Conservation (phyloP, 2,329 filamentous ascomycete genomes). For the Xylaria sp. region DNA sequence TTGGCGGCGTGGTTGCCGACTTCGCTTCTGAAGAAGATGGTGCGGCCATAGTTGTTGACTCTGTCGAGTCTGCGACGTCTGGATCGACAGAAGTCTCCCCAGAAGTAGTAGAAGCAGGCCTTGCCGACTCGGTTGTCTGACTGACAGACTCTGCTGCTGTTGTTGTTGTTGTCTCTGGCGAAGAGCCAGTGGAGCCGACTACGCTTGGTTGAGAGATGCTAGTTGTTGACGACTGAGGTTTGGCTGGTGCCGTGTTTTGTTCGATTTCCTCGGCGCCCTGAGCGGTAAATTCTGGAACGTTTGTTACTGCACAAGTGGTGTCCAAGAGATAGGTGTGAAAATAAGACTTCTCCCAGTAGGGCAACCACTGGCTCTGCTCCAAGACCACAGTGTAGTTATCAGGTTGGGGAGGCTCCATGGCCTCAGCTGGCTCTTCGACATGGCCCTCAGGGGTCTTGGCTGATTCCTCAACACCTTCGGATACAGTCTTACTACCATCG, state of each 20-base stretch:
- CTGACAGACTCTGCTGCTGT: slow-evolving; percentile 20
- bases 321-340: slow-evolving; percentile 27
- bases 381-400: slow-evolving; percentile 22
- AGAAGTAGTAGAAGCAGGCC: slow-evolving; percentile 13
- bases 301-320: slow-evolving; percentile 19
- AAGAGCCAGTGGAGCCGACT: slow-evolving; percentile 14
- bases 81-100: slow-evolving; percentile 14
- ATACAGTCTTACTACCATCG: slow-evolving; percentile 35
- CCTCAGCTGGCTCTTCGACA: slow-evolving; percentile 23
- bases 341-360: slow-evolving; percentile 35
- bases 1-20: slow-evolving; percentile 16
- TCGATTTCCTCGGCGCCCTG: slow-evolving; percentile 14
- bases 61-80: slow-evolving; percentile 16
- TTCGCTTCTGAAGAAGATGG: slow-evolving; percentile 16
- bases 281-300: slow-evolving; percentile 15
- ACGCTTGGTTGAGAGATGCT: slow-evolving; percentile 21
- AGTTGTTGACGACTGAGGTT: slow-evolving; percentile 16
- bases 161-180: slow-evolving; percentile 18
- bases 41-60: slow-evolving; percentile 9
- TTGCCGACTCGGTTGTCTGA: slow-evolving; percentile 18
- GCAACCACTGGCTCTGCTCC: slow-evolving; percentile 30
- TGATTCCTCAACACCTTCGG: slow-evolving; percentile 39
- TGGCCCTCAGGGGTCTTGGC: slow-evolving; percentile 23
- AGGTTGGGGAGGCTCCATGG: slow-evolving; percentile 25
- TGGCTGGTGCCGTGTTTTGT: slow-evolving; percentile 11